Evolutionary conservation across 306 rosid species (phyloP), one percentile per base, ranked within the genome.

Genomic region (Acacia acuminata): DNA sequence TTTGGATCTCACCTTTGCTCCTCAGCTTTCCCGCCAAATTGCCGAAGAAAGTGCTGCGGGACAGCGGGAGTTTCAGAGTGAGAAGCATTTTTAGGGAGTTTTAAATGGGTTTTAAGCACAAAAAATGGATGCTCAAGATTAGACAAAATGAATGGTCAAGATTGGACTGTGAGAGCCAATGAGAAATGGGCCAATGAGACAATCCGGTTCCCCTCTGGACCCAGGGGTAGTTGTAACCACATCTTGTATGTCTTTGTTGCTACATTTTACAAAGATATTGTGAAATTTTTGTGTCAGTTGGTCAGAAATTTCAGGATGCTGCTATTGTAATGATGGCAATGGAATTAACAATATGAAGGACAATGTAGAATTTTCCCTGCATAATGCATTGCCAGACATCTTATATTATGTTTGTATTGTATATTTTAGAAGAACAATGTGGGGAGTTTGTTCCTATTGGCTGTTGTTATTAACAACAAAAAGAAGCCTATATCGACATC

Each of bases 391-490:
- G 76, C 50, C 81, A 53, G 61, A 53, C 56, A 68, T 42, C 55
- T 71, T 43, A 48, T 50, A 75, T 53, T 15, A 40, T 75, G 79
- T 63, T 20, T 45, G 36, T 48, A 48, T 48, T 48, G 66, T 76
- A 43, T 32, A 58, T 78, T n/a, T 77, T 73, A 55, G 71, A 72
- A 45, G 32, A 45, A 55, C 75, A 30, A 45, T 47, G 44, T n/a
- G 43, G 72, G 72, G 77, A 75, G 30, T 27, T 55, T 25, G 60
- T 74, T 40, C 45, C 72, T n/a, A 24, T 45, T 58, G 64, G 27
- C 53, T 68, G 56, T 61, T 17, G 43, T 75, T 43, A 76, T 79
- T 71, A 38, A 65, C 72, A 75, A 73, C 32, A 44, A 73, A 44
- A 60, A n/a, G n/a, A 71, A 77, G 48, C 65, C 42, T 36, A 38